These are phyloP conservation scores for Candida maris DNA, from an alignment of 805 yeast species.

Conservation along the genomic window DNA sequence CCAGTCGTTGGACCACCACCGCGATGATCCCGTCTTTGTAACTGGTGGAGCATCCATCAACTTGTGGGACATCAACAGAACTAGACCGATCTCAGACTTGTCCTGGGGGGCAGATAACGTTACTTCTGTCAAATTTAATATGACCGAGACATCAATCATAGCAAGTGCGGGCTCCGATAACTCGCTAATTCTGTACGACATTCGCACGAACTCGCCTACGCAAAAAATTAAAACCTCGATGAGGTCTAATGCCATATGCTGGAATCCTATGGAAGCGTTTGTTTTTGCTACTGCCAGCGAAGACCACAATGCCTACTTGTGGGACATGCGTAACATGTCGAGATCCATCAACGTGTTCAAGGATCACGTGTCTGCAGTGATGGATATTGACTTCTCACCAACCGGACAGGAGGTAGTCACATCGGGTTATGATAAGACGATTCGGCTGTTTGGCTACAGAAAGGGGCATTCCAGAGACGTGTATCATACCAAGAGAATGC, in stretches of 20 bases:
- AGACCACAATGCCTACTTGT: slow-evolving; percentile 89
- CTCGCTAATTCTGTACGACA: slow-evolving; percentile 84
- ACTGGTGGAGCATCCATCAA: slow-evolving; percentile 91
- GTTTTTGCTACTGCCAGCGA: slow-evolving; percentile 89
- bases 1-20: slow-evolving; percentile 82
- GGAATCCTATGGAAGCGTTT: slow-evolving; percentile 99
- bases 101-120: slow-evolving; percentile 98
- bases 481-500: slow-evolving; percentile 98
- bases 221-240: slow-evolving; percentile 83
- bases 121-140: slow-evolving; percentile 77
- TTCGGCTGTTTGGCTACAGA: slow-evolving; percentile 62
- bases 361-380: slow-evolving; percentile 94
- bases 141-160: slow-evolving; percentile 81
- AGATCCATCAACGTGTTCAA: slow-evolving; percentile 81
- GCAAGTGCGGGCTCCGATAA: slow-evolving; percentile 92
- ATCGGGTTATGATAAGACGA: slow-evolving; percentile 91
- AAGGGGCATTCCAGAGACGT: slow-evolving; percentile 94
- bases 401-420: slow-evolving; percentile 96
- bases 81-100: slow-evolving; percentile 69
- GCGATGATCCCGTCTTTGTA: slow-evolving; percentile 67
- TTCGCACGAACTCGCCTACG: slow-evolving; percentile 85
- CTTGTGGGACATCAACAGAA: slow-evolving; percentile 86
- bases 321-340: slow-evolving; percentile 93
- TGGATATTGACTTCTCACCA: slow-evolving; percentile 93
- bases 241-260: slow-evolving; percentile 80